Evolutionary conservation across 2,329 filamentous ascomycete genomes (phyloP), one percentile per base, ranked within the genome.

Genomic region (Fusarium pseudoanthophilum): DNA sequence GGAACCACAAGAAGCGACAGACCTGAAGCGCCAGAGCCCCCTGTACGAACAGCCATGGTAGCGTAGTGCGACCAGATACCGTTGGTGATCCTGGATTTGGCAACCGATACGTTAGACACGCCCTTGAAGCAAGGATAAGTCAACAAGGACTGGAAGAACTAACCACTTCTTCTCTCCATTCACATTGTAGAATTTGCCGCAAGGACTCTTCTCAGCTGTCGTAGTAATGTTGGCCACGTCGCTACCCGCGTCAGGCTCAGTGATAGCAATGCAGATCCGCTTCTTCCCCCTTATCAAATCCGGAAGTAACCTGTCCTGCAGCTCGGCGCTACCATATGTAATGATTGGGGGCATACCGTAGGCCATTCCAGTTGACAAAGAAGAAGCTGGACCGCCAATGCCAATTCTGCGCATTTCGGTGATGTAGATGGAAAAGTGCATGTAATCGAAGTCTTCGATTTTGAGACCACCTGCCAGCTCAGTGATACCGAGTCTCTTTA

Each of bases 71-170:
- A 42, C 39, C 21, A 42, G 21, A 42, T n/a, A 10, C 21, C 39
- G 14, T 42, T 42, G 2, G 39, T 42, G 13, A 42, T 42, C 39
- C 39, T n/a, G 2, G 2, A 2, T 42, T 42, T n/a, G 2, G 1
- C 8, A 2, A 15, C 2, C 2, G 0, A 42, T n/a, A 15, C 0
- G 39, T n/a, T 10, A 42, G 14, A 6, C 0, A 14, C 11, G 13
- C 20, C 5, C 11, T 39, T 39, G 37, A 39, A 1, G 11, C 11
- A 39, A n/a, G 39, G 0, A 40, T 4, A 15, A 20, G 13, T n/a
- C 13, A 15, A 4, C 0, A n/a, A 15, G 13, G 8, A 42, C n/a
- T 6, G 1, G 8, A 42, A 0, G n/a, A n/a, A 21, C 39, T 42
- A 4, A 42, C 39, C 39, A 42, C 39, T 42, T 42, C 21, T 42